phyloP scores from a whole-genome alignment of 192 early-diverging fungal species.

The Podila horticola region DNA sequence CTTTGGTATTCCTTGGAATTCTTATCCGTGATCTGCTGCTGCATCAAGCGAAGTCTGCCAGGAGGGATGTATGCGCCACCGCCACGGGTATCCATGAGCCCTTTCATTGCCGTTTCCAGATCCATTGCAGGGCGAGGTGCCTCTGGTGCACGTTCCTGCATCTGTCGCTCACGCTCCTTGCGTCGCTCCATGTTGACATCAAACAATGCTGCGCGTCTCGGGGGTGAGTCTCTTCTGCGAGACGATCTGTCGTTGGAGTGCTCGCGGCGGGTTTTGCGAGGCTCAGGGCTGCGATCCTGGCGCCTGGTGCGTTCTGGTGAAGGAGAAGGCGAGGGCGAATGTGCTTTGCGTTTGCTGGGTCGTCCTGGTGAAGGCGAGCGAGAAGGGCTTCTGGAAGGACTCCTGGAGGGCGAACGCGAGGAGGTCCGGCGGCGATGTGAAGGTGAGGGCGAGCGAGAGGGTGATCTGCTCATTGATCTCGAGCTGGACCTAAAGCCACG shows the following conservation, averaged over 20 bases:
- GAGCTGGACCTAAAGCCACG: slow-evolving; percentile 16
- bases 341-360: slow-evolving; percentile 30
- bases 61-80: slow-evolving; percentile 91
- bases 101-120: slow-evolving; percentile 54
- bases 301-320: slow-evolving; percentile 25
- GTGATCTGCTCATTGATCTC: slow-evolving; percentile 37
- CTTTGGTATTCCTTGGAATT: slow-evolving; percentile 80
- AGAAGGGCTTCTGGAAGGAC: slow-evolving; percentile 23
- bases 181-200: slow-evolving; percentile 43
- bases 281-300: neutral
- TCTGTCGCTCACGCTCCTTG: slow-evolving; percentile 52
- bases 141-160: slow-evolving; percentile 31
- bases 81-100: slow-evolving; percentile 54
- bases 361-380: slow-evolving; percentile 12
- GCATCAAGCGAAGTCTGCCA: slow-evolving; percentile 80
- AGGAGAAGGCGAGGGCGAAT: slow-evolving; percentile 10
- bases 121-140: slow-evolving; percentile 50
- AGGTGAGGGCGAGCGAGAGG: slow-evolving; percentile 26
- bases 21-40: slow-evolving; percentile 75
- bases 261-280: slow-evolving; percentile 7
- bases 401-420: slow-evolving; percentile 7
- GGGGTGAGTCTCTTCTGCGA: neutral
- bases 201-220: neutral
- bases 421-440: neutral
- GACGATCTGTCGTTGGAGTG: slow-evolving; percentile 17